A percentile compares a stretch with the other conserved stretches of the same genome.
phyloP scores from a whole-genome alignment of 257 asterid genomes.

The Euphrasia confusa region DNA sequence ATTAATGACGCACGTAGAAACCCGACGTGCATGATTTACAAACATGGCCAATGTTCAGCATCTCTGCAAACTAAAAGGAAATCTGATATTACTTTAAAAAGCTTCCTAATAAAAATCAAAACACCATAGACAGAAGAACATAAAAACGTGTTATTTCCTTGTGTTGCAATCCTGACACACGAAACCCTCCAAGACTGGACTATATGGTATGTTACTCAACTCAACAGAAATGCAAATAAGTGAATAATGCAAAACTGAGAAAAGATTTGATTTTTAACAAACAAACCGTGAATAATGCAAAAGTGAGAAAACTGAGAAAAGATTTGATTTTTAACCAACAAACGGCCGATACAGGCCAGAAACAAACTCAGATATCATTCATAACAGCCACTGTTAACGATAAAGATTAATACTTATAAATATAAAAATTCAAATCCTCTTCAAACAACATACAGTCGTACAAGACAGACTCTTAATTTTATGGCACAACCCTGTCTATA shows the following conservation, averaged over 20 bases:
- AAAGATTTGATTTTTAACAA: not conserved
- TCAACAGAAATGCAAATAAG: not conserved
- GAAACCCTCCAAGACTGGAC: not conserved
- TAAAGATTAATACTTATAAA: conserved; percentile 37
- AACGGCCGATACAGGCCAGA: conserved; percentile 8
- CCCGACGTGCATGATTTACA: not conserved
- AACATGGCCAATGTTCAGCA: not conserved
- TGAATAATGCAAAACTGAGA: not conserved
- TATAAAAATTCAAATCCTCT: conserved; percentile 36
- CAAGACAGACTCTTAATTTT: not conserved
- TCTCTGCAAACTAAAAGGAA: not conserved
- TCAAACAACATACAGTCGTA: conserved; percentile 29
- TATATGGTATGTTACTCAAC: not conserved
- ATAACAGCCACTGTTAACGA: conserved; percentile 34
- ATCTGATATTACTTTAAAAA: not conserved
- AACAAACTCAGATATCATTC: conserved; percentile 26
- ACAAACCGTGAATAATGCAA: conserved; percentile 4
- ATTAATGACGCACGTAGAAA: not conserved
- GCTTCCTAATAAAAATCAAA: not conserved
- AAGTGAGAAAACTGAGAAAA: not conserved
- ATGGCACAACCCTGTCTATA: not conserved
- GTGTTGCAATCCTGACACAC: not conserved
- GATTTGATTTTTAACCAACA: not conserved
- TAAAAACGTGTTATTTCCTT: not conserved
- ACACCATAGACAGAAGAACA: not conserved